Conservation (phyloP, 176 grass and related monocot species). For the Panicum miliaceum region DNA sequence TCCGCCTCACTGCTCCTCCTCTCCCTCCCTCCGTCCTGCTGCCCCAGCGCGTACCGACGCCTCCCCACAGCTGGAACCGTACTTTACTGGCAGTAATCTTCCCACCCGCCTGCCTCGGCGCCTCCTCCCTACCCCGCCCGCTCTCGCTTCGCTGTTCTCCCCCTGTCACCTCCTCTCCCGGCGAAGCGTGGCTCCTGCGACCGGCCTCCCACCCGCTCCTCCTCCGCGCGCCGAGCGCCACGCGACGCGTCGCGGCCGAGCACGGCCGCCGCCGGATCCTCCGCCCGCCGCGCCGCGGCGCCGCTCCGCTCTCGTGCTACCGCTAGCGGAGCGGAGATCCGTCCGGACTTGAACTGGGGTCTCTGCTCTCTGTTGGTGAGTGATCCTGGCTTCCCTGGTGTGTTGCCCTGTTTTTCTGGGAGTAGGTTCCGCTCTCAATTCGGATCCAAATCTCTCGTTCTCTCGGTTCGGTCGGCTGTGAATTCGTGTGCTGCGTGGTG, state of each 20-base stretch:
- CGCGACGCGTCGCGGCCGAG: not conserved
- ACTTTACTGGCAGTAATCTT: conserved; percentile 45
- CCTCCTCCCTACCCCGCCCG: conserved; percentile 10
- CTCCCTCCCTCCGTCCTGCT: conserved; percentile 1
- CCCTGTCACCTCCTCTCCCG: not conserved
- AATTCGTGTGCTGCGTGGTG: not conserved
- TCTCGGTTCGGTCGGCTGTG: not conserved
- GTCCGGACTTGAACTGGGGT: not conserved
- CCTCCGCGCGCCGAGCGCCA: not conserved
- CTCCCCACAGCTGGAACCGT: conserved; percentile 40
- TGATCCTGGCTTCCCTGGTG: conserved; percentile 7
- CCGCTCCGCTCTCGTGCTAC: not conserved
- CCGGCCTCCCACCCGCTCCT: not conserved
- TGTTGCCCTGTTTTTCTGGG: not conserved
- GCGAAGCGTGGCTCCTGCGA: not conserved
- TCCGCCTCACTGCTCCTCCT: conserved; percentile 28
- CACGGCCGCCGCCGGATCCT: not conserved
- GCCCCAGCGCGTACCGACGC: conserved; percentile 33
- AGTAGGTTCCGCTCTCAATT: conserved; percentile 18
- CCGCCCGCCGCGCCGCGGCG: not conserved
- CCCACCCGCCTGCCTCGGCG: conserved; percentile 37
- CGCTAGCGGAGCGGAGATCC: conserved; percentile 29
- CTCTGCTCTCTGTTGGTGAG: conserved; percentile 3
- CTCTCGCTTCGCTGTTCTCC: conserved; percentile 23
- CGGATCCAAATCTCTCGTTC: conserved; percentile 36